Evolutionary conservation across 441 rosid species (phyloP), one percentile per base, ranked within the genome.

Genomic region (Populus trichocarpa): DNA sequence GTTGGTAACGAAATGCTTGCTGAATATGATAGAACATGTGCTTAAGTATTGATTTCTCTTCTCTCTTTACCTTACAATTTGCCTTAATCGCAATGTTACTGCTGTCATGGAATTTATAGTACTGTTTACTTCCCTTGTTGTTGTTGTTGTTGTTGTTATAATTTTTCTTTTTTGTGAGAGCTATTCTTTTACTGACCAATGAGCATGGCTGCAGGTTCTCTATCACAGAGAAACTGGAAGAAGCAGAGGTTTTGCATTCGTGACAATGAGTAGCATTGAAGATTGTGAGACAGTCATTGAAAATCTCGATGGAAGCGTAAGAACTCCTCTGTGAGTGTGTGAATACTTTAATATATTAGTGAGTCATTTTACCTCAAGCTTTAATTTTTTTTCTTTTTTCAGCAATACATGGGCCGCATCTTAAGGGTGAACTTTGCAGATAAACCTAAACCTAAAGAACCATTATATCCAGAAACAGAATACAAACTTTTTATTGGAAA

Each of bases 191-290:
- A 32, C 75, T 74, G 64, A 76, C 61, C 11, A 61, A 36, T 66
- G 57, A 42, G 59, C 79, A 82, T 76, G 70, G 65, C 63, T 78
- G 4, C 69, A 91, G 94, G 98, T 95, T 78, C 93, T 95, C 65
- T 92, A 95, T 67, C 80, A 95, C 65, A 89, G 97, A 84, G 85
- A 90, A 13, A 90, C 94, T 6, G 98, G 97, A 70, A 92, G 85
- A 82, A 93, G 97, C 77, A 87, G 94, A 81, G 99, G 99, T 14
- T 95, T 92, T 50, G 98, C 95, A 18, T 95, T 95, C 61, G 98
- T 90, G 63, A 91, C 96, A 6, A 95, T 95, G 99, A 93, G 93
- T 80, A 92, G 78, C n/a, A 53, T 93, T 65, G 97, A 93, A 81
- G 97, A 93, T 70, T 93, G 98, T 70, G 82, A 90, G 33, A 40